Evolutionary conservation across 495 filamentous ascomycete species (phyloP).

Genomic region (Penicillium waksmanii): DNA sequence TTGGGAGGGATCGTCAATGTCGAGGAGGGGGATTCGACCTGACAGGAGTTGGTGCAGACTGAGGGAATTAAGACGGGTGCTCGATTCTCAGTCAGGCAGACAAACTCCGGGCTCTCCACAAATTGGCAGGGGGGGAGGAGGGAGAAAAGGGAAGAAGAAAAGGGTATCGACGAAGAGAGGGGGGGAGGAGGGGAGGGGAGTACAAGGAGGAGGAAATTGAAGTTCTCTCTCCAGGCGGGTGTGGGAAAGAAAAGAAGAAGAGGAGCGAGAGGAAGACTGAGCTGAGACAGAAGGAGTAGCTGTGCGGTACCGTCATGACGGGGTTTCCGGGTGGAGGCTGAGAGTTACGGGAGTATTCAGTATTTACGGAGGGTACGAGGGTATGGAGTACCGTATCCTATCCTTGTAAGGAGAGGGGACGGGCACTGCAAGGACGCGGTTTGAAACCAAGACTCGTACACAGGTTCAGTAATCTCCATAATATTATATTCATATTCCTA

Average conservation of each 20-base stretch:
- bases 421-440: constrained; percentile 32
- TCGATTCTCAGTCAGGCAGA: constrained; percentile 35
- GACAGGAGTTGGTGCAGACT: constrained; percentile 41
- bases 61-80: constrained; percentile 7
- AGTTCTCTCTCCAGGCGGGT: constrained; percentile 56
- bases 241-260: constrained; percentile 48
- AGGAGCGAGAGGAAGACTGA: constrained; percentile 38
- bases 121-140: constrained; percentile 57
- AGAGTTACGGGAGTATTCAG: constrained; percentile 10
- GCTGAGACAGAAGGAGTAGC: constrained; percentile 42
- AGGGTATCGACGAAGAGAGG: constrained; percentile 41
- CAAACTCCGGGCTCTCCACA: constrained; percentile 49
- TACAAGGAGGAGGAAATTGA: constrained; percentile 41
- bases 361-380: not conserved
- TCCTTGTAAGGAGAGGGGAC: constrained; percentile 23
- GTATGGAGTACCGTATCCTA: not conserved
- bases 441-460: constrained; percentile 23
- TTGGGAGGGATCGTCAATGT: constrained; percentile 41
- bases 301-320: constrained; percentile 35
- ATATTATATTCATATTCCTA: too few relatives aligned
- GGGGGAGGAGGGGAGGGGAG: constrained; percentile 35
- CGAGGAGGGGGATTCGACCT: constrained; percentile 50
- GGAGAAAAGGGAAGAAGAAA: constrained; percentile 60
- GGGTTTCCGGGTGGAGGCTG: constrained; percentile 33
- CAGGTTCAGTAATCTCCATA: not conserved